Conservation (phyloP, 2,329 filamentous ascomycete genomes). For the Pseudocercospora fuligena region DNA sequence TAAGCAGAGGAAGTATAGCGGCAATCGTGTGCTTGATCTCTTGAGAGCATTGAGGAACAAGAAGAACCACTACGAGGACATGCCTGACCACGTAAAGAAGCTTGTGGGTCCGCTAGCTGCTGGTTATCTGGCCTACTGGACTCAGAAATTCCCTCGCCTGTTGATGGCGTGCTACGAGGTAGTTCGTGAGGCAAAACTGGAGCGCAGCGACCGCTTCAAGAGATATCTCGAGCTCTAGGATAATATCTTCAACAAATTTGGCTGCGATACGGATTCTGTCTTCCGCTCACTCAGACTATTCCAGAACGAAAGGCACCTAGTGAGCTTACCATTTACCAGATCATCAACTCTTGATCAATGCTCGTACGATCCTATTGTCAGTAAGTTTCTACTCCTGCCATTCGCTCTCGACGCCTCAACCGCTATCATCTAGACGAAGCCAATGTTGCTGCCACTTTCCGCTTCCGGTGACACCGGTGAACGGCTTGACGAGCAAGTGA, state of each 20-base stretch:
- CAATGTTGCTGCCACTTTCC: background rate
- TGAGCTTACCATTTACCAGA: too few relatives aligned
- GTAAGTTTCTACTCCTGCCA: background rate
- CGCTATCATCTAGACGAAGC: background rate
- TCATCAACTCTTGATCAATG: background rate
- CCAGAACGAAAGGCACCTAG: too few relatives aligned
- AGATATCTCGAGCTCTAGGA: conserved; percentile 65
- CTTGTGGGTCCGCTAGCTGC: conserved; percentile 76
- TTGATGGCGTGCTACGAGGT: conserved; percentile 79
- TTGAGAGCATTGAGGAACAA: conserved; percentile 91
- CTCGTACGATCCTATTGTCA: background rate
- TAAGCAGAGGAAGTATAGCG: conserved; percentile 94
- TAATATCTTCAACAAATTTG: background rate
- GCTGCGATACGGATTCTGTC: too few relatives aligned
- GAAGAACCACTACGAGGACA: conserved; percentile 96
- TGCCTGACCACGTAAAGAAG: conserved; percentile 77
- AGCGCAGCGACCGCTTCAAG: conserved; percentile 68
- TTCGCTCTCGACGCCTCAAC: background rate
- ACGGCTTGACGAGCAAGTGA: background rate
- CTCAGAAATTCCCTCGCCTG: conserved; percentile 74
- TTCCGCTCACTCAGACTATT: too few relatives aligned
- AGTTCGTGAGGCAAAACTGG: conserved; percentile 68
- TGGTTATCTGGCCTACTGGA: conserved; percentile 80
- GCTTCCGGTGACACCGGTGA: background rate
- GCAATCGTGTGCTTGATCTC: conserved; percentile 80